Evolutionary conservation across 805 yeast species (phyloP).

Genomic region (Cyberlindnera euphorbiiphila): DNA sequence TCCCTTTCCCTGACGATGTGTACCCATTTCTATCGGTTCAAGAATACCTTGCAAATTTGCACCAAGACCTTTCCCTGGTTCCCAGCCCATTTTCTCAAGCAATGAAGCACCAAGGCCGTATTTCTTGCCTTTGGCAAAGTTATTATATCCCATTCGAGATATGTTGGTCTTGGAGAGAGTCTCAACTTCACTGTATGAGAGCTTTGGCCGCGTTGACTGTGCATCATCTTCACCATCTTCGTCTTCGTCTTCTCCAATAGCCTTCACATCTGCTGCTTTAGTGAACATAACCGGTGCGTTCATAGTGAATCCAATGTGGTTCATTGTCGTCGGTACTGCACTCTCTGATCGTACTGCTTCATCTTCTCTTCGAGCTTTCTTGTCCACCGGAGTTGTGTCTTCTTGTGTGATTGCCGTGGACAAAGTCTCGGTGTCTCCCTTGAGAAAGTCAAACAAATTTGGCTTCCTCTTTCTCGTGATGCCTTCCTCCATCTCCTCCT

Average conservation of each 20-base stretch:
- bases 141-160: slow-evolving; percentile 7
- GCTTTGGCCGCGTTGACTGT: slow-evolving; percentile 24
- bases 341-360: too few relatives aligned
- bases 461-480: slow-evolving; percentile 10
- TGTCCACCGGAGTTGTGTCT: neutral
- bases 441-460: slow-evolving; percentile 18
- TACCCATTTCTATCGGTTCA: slow-evolving; percentile 71
- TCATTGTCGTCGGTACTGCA: neutral
- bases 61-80: slow-evolving; percentile 84
- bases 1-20: slow-evolving; percentile 60
- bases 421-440: slow-evolving; percentile 12
- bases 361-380: slow-evolving; percentile 16
- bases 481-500: slow-evolving; percentile 4
- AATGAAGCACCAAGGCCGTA: slow-evolving; percentile 88
- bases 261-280: slow-evolving; percentile 1
- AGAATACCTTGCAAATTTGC: slow-evolving; percentile 64
- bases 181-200: slow-evolving; percentile 11
- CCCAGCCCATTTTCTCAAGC: slow-evolving; percentile 82
- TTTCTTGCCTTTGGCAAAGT: slow-evolving; percentile 23
- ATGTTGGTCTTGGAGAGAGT: slow-evolving; percentile 10
- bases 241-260: neutral
- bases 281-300: slow-evolving; percentile 1
- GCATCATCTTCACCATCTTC: neutral
- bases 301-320: slow-evolving; percentile 2
- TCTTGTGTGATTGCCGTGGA: slow-evolving; percentile 4